Percentiles rank a stretch among this genome's conserved stretches.
These are phyloP conservation scores for Knoxia roxburghii DNA, from an alignment of 257 asterid species.

Conservation along the genomic window DNA sequence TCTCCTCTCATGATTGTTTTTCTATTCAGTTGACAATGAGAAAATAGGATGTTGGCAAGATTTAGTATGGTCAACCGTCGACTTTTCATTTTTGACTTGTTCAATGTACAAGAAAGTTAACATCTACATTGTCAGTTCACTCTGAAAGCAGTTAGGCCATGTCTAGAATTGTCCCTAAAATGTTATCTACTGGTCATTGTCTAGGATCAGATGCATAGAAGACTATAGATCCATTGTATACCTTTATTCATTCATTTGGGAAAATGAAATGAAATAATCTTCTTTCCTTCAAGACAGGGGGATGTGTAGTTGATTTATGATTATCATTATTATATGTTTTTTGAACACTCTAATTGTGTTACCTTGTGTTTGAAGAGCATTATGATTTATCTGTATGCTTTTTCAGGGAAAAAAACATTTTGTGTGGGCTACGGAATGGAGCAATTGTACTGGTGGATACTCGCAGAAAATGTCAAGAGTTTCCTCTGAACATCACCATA, in stretches of 20 bases:
- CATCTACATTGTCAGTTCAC: background rate
- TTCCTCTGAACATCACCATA: slow-evolving; percentile 12
- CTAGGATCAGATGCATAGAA: background rate
- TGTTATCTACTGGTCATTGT: background rate
- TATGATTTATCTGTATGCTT: background rate
- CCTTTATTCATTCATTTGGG: background rate
- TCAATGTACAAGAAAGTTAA: background rate
- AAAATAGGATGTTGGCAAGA: background rate
- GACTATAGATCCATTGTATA: background rate
- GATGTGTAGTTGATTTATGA: background rate
- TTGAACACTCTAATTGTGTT: slow-evolving; percentile 6
- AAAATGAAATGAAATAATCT: background rate
- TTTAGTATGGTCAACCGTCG: background rate
- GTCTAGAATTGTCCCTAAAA: background rate
- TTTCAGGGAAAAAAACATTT: slow-evolving; percentile 57
- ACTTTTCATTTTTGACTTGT: background rate
- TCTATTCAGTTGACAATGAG: background rate
- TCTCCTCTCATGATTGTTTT: background rate
- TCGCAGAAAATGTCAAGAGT: slow-evolving; percentile 64
- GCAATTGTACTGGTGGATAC: slow-evolving; percentile 60
- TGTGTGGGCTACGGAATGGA: slow-evolving; percentile 93
- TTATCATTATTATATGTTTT: background rate
- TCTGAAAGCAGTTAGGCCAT: background rate
- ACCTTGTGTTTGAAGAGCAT: slow-evolving; percentile 15
- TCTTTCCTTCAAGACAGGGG: background rate